These are phyloP conservation scores for Pelargonium fulgidum DNA, from an alignment of 441 rosid species.

Conservation along the genomic window DNA sequence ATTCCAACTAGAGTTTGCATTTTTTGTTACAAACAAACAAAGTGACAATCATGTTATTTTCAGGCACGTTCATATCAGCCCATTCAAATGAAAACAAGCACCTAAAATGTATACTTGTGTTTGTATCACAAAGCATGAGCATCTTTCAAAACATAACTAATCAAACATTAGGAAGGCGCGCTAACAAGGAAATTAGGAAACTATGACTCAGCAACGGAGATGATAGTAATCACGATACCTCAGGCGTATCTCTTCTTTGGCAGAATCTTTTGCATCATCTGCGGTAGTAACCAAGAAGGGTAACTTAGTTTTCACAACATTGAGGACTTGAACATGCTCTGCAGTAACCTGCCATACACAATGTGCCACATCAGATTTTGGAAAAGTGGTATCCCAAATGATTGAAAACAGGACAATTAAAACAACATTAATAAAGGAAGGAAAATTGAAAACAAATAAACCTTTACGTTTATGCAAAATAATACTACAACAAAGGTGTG, in stretches of 20 bases:
- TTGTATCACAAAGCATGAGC: background rate
- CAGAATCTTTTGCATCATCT: slow-evolving; percentile 68
- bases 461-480: background rate
- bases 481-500: background rate
- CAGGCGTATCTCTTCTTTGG: slow-evolving; percentile 80
- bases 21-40: background rate
- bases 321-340: slow-evolving; percentile 74
- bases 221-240: slow-evolving; percentile 37
- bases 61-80: background rate
- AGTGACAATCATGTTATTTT: background rate
- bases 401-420: background rate
- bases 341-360: slow-evolving; percentile 57
- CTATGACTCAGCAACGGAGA: background rate
- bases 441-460: background rate
- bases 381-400: background rate
- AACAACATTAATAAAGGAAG: background rate
- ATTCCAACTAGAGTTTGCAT: background rate
- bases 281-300: slow-evolving; percentile 78
- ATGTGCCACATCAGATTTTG: background rate
- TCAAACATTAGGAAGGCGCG: background rate
- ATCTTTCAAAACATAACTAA: background rate
- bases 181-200: background rate
- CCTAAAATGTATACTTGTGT: background rate
- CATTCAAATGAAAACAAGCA: background rate
- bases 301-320: slow-evolving; percentile 71